These are phyloP conservation scores for Stachybotrys chlorohalonatus DNA, from an alignment of 2,329 filamentous ascomycete species.

Conservation along the genomic window DNA sequence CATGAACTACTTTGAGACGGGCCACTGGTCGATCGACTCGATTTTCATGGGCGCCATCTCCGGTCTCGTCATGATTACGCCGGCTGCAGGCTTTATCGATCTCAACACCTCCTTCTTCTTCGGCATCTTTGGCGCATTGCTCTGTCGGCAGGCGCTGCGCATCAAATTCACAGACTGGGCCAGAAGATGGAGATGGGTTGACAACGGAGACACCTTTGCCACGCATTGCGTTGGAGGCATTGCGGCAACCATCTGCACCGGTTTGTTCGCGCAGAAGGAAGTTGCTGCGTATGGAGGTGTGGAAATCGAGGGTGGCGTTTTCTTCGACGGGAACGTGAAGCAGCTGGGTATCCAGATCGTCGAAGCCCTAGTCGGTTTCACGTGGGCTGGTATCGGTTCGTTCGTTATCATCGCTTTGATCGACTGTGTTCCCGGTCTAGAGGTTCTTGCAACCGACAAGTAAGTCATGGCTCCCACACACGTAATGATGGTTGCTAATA, in stretches of 20 bases:
- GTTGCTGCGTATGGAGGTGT: constrained; percentile 8
- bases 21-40: constrained; percentile 34
- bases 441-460: constrained; percentile 8
- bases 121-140: constrained; percentile 33
- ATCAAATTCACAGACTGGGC: constrained; percentile 9
- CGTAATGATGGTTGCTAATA: neutral
- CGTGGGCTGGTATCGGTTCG: constrained; percentile 5
- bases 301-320: constrained; percentile 7
- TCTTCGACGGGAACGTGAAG: constrained; percentile 8
- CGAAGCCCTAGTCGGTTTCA: constrained; percentile 5
- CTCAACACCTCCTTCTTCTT: constrained; percentile 38
- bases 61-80: constrained; percentile 43
- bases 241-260: constrained; percentile 7
- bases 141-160: constrained; percentile 31
- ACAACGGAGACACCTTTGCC: constrained; percentile 9
- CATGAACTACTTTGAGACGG: constrained; percentile 7
- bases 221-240: constrained; percentile 8
- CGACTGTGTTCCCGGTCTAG: constrained; percentile 8
- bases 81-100: constrained; percentile 35
- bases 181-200: constrained; percentile 6
- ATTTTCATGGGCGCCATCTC: constrained; percentile 44
- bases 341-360: constrained; percentile 7
- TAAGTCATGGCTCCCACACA: neutral
- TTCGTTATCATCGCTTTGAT: constrained; percentile 9
- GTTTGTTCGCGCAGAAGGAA: constrained; percentile 8